phyloP scores from a whole-genome alignment of 192 early-diverging fungal species.

The Rhizophagus prolifer region DNA sequence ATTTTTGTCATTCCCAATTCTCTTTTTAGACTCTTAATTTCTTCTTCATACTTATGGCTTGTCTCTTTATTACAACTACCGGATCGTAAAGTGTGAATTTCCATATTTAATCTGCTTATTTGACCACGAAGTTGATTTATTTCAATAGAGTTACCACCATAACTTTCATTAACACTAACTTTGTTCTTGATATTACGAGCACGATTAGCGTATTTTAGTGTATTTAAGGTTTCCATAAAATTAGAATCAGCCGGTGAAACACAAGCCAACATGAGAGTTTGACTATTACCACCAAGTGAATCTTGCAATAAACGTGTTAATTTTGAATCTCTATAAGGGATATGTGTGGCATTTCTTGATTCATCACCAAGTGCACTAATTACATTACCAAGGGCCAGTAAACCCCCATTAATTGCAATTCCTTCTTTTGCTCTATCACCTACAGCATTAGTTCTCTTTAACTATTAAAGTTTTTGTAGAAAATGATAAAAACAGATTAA shows the following conservation, averaged over 20 bases:
- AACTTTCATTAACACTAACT: slow-evolving; percentile 20
- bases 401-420: slow-evolving; percentile 95
- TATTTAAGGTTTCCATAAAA: slow-evolving; percentile 90
- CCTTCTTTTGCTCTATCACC: slow-evolving; percentile 95
- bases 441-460: slow-evolving; percentile 60
- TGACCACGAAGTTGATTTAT: no score
- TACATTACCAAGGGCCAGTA: slow-evolving; percentile 95
- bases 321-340: slow-evolving; percentile 98
- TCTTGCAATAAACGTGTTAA: slow-evolving; percentile 97
- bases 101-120: slow-evolving; percentile 34
- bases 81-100: slow-evolving; percentile 33
- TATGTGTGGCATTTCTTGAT: slow-evolving; percentile 61
- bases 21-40: slow-evolving; percentile 27
- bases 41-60: no score
- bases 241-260: slow-evolving; percentile 83
- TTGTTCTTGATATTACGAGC: slow-evolving; percentile 67
- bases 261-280: slow-evolving; percentile 95
- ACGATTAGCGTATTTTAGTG: slow-evolving; percentile 81
- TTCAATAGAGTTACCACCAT: slow-evolving; percentile 17
- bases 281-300: slow-evolving; percentile 89
- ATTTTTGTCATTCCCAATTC: slow-evolving; percentile 49
- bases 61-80: no score
- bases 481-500: no score
- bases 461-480: no score
- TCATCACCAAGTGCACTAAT: slow-evolving; percentile 92